phyloP scores from a whole-genome alignment of 257 asterid species.

The Fraxinus excelsior region DNA sequence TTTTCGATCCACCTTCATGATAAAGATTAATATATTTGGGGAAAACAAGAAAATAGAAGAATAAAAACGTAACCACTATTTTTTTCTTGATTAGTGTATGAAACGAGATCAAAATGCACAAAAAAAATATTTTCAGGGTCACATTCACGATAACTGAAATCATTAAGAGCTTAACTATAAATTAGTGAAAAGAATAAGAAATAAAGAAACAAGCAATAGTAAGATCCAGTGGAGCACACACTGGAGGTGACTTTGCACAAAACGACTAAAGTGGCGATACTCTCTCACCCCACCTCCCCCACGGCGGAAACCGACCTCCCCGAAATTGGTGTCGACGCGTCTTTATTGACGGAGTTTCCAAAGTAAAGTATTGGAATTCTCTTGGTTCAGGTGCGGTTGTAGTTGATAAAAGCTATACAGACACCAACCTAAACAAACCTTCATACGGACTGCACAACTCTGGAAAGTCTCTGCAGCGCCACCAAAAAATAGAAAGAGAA shows the following conservation, averaged over 20 bases:
- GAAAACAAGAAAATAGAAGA: not conserved
- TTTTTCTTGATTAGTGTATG: not conserved
- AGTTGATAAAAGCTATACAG: not conserved
- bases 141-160: not conserved
- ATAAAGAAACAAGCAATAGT: not conserved
- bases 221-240: not conserved
- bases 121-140: not conserved
- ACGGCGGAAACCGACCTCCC: not conserved
- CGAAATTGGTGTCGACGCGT: not conserved
- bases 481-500: not conserved
- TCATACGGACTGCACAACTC: not conserved
- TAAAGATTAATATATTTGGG: no score
- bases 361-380: not conserved
- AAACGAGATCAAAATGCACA: not conserved
- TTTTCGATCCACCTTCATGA: not conserved
- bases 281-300: not conserved
- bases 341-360: not conserved
- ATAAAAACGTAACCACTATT: not conserved
- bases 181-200: not conserved
- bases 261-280: slow-evolving; percentile 9
- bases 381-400: not conserved
- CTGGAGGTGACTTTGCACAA: not conserved
- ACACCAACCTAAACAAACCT: not conserved
- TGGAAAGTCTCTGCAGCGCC: not conserved
- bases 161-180: not conserved